Evolutionary conservation across 352 stramenopile genomes (phyloP), one percentile per base, ranked within the genome.

Genomic region (Globisporangium sylvaticum): DNA sequence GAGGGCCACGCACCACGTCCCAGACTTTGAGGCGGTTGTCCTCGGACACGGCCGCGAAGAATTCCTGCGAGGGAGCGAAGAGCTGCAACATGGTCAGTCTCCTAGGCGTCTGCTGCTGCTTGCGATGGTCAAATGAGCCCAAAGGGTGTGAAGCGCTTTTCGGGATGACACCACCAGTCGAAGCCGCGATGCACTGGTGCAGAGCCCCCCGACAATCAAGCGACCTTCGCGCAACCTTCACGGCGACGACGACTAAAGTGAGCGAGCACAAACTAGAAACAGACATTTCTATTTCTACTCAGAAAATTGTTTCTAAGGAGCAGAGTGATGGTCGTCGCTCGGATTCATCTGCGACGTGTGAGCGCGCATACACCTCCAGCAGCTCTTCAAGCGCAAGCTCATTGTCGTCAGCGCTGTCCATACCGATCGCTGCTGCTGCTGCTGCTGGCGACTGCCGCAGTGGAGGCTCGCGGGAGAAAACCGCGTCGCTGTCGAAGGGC

Each of bases 11-110:
- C 66, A 88, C 81, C 69, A 91, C 77, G 67, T 95, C 75, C 85
- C 86, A 95, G 52, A 95, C 74, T 76, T 91, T 91, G 58, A 95
- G 78, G 50, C 88, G 86, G 65, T 83, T 84, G 75, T 95, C 88
- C 59, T 90, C 83, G 52, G 86, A 89, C 70, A 95, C 85, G 69
- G 80, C 77, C 62, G 83, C 86, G 66, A 92, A 92, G 72, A 81
- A 84, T 68, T 88, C 83, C 67, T 88, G 86, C 76, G 84, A 84
- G 59, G 81, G 71, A 61, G 83, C 77, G 65, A 95, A 91, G 74
- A 88, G 73, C 69, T 91, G 86, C 80, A 94, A 86, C 64, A 73
- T 75, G 59, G 66, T 70, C 58, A 44, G 39, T 20, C 42, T 24
- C 6, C 18, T 20, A 32, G 29, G 52, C 24, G n/a, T 20, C 42